Conservation (phyloP, 1,284 basidiomycete species). For the Apiotrichum montevideense region DNA sequence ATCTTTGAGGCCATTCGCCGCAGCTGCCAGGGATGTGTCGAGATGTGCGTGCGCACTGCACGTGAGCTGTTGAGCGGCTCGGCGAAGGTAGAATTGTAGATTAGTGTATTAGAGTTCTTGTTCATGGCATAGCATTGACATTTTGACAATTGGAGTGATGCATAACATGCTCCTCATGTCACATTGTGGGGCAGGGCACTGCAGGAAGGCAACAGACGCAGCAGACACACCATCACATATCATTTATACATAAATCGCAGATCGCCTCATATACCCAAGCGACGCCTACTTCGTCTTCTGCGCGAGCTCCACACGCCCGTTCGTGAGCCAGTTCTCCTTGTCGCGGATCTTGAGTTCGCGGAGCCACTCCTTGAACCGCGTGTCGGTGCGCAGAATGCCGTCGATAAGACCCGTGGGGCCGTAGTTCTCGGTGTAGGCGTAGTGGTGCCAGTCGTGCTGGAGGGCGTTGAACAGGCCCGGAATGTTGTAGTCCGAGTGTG, state of each 20-base stretch:
- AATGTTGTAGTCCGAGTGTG: constrained; percentile 20
- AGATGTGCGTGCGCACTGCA: constrained; percentile 5
- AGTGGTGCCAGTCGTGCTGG: constrained; percentile 22
- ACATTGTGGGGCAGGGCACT: no score
- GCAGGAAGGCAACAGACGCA: no score
- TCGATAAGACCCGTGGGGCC: constrained; percentile 16
- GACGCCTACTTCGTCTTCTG: constrained; percentile 4
- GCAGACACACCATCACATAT: no score
- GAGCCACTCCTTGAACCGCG: constrained; percentile 12
- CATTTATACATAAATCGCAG: no score
- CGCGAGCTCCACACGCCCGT: constrained; percentile 5
- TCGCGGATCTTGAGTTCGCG: constrained; percentile 16
- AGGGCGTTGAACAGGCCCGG: constrained; percentile 17
- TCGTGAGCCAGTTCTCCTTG: constrained; percentile 2
- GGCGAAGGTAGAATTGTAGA: not conserved
- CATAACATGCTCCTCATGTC: no score
- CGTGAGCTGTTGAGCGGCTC: not conserved
- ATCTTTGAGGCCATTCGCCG: constrained; percentile 16
- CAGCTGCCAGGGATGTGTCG: constrained; percentile 20
- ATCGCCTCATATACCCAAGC: no score
- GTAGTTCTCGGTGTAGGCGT: constrained; percentile 18
- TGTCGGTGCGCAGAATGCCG: constrained; percentile 12
- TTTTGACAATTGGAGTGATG: no score
- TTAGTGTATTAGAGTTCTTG: not conserved
- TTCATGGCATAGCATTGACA: not conserved